These are phyloP conservation scores for Gigaspora rosea DNA, from an alignment of 192 early-diverging fungal species.

Conservation along the genomic window DNA sequence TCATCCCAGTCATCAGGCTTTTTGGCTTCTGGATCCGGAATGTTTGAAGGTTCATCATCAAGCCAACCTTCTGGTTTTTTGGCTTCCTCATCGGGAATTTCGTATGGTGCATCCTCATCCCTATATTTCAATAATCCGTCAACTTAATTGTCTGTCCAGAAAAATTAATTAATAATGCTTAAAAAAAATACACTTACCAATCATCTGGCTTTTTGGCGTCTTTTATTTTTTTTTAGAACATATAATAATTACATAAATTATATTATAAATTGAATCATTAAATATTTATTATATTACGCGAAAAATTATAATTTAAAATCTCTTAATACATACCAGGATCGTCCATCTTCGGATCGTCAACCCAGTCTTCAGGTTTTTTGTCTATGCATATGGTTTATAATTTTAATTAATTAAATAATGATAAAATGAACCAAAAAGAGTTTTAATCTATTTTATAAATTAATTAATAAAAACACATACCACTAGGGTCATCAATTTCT, in stretches of 20 bases:
- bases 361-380: constrained; percentile 87
- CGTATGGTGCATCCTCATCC: constrained; percentile 86
- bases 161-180: no score
- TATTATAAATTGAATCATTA: neutral
- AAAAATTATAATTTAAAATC: neutral
- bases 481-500: constrained; percentile 70
- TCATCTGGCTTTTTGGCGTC: constrained; percentile 46
- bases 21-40: constrained; percentile 76
- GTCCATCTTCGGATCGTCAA: constrained; percentile 78
- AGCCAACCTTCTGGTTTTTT: constrained; percentile 85
- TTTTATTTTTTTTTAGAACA: neutral
- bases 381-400: constrained; percentile 44
- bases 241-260: neutral
- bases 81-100: constrained; percentile 79
- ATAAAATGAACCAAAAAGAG: constrained; percentile 52
- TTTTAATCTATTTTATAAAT: constrained; percentile 23
- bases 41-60: constrained; percentile 70
- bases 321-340: constrained; percentile 54
- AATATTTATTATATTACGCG: neutral
- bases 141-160: no score
- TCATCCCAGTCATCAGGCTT: constrained; percentile 93
- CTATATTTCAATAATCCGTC: neutral
- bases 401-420: neutral
- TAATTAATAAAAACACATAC: constrained; percentile 39
- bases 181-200: constrained; percentile 27